Evolutionary conservation across 345 rosid species (phyloP), one percentile per base, ranked within the genome.

Genomic region (Eucalyptus cloeziana): DNA sequence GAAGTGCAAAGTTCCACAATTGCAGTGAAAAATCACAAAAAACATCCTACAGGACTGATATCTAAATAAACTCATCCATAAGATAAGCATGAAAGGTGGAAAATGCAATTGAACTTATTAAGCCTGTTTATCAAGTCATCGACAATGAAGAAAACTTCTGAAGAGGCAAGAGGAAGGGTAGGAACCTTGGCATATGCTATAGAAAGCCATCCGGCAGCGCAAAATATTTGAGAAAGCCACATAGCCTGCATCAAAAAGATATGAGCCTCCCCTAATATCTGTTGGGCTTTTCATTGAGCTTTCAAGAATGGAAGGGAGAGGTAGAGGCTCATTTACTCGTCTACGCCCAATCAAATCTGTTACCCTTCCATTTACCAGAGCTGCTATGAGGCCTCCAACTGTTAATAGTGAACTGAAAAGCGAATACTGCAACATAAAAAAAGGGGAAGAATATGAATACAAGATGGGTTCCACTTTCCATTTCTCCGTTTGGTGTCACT

Each of bases 171-270:
- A 10, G 60, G 27, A 87, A 87, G 80, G 58, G 11, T 85, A 31
- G 10, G 83, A 79, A 94, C 92, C 94, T 93, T 89, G 16, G 96
- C 93, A 49, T 91, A 80, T 87, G 92, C 92, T 88, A 95, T 93
- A 31, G 89, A 88, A 64, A 95, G 91, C 97, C 96, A 94, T 33
- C 96, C 96, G 4, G 69, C 44, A 14, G 90, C 88, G 85, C 92
- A 89, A 89, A 95, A 92, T 15, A 89, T 43, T 81, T 92, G 92
- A 27, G 96, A 93, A 30, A 94, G 47, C 93, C 95, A 91, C 96
- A 95, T 94, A 51, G 96, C 88, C 97, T 95, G 95, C 86, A 40
- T 44, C 13, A 62, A 21, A 21, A 67, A 10, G 11, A 69, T 33
- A 33, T 69, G 44, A 8, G 44, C 40, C 40, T 69, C 13, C 24